These are phyloP conservation scores for Coniochaeta sp. DNA, from an alignment of 2,329 filamentous ascomycete genomes.

Conservation along the genomic window DNA sequence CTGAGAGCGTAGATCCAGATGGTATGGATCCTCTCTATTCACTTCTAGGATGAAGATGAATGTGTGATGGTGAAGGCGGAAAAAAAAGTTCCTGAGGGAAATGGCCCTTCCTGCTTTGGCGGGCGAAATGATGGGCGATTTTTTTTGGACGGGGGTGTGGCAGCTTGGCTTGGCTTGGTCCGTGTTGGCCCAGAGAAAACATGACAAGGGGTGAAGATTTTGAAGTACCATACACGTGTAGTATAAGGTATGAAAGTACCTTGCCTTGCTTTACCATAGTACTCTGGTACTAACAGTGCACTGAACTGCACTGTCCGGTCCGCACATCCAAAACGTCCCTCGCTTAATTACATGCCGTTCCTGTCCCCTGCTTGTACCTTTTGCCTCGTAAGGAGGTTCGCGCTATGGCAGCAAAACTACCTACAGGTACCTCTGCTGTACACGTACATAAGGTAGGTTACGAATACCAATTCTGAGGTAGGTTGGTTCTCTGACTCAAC, in stretches of 20 bases:
- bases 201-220: background rate
- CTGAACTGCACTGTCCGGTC: background rate
- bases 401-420: background rate
- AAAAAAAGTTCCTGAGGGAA: background rate
- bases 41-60: background rate
- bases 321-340: background rate
- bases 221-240: background rate
- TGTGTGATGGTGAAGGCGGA: background rate
- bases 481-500: constrained; percentile 1
- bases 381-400: no score
- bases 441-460: no score
- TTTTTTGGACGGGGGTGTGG: background rate
- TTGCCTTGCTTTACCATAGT: no score
- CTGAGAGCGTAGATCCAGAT: background rate
- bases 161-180: background rate
- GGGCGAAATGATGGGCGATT: background rate
- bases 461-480: no score
- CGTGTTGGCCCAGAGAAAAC: background rate
- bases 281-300: no score
- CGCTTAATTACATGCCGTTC: background rate
- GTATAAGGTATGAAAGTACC: background rate
- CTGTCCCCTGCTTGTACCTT: background rate
- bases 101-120: background rate
- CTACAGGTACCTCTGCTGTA: background rate
- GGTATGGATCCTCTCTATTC: background rate